These are phyloP conservation scores for Arxiozyma heterogenica DNA, from an alignment of 1,139 yeast species.

Conservation along the genomic window DNA sequence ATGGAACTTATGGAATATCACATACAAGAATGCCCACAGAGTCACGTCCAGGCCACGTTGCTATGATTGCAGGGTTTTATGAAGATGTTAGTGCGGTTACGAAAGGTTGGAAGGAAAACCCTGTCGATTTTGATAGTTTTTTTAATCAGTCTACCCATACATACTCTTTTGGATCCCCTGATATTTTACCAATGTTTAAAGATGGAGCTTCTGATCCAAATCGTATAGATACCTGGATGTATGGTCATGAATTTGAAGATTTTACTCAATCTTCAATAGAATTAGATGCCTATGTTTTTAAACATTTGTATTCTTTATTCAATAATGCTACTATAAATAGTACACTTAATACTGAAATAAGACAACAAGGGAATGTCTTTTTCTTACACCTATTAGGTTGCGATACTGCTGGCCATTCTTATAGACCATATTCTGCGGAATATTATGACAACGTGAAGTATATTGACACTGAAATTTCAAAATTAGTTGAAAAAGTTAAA, in stretches of 20 bases:
- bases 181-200: constrained; percentile 93
- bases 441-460: constrained; percentile 87
- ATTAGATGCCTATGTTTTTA: constrained; percentile 79
- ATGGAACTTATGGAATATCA: constrained; percentile 90
- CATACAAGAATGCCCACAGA: constrained; percentile 99
- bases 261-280: constrained; percentile 84
- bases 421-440: constrained; percentile 91
- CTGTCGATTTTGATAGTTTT: constrained; percentile 93
- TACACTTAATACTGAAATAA: constrained; percentile 50
- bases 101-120: constrained; percentile 97
- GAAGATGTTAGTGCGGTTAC: constrained; percentile 98
- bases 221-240: constrained; percentile 82
- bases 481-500: constrained; percentile 56
- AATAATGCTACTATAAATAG: constrained; percentile 50
- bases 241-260: constrained; percentile 92
- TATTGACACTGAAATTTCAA: constrained; percentile 60
- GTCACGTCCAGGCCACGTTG: constrained; percentile 98
- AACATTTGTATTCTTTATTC: constrained; percentile 64
- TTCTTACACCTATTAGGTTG: constrained; percentile 89
- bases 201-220: constrained; percentile 69
- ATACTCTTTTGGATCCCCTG: constrained; percentile 93
- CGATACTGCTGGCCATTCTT: constrained; percentile 95
- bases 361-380: constrained; percentile 74
- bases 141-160: constrained; percentile 90
- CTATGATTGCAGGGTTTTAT: constrained; percentile 96